These are phyloP conservation scores for Talaromyces wortmannii DNA, from an alignment of 495 filamentous ascomycete genomes.

Conservation along the genomic window DNA sequence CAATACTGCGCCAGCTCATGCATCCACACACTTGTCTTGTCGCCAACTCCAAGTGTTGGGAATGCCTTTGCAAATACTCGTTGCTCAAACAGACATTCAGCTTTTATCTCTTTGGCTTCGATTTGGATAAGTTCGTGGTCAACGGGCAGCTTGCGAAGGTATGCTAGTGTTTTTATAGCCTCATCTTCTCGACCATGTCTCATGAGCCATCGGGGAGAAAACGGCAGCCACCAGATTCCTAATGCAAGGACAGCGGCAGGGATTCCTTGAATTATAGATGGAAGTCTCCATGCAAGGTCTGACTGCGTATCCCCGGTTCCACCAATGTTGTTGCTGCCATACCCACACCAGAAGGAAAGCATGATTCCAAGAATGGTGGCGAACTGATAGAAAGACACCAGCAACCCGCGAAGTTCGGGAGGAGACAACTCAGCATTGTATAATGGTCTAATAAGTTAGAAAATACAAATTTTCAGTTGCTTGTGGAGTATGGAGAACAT, in stretches of 20 bases:
- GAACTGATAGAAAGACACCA: conserved; percentile 75
- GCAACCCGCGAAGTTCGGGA: conserved; percentile 65
- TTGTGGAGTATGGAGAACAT: conserved; percentile 19
- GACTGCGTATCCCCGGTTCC: conserved; percentile 27
- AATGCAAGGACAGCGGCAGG: conserved; percentile 34
- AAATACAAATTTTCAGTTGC: too few relatives aligned
- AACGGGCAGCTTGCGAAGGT: conserved; percentile 35
- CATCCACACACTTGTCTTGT: conserved; percentile 12
- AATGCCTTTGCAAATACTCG: conserved; percentile 27
- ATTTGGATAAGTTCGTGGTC: conserved; percentile 31
- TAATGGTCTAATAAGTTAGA: conserved; percentile 53
- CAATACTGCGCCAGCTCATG: conserved; percentile 26
- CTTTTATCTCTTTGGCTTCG: conserved; percentile 37
- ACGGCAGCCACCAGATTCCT: conserved; percentile 38
- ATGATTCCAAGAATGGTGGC: conserved; percentile 71
- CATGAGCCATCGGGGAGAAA: conserved; percentile 41
- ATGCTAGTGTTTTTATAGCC: conserved; percentile 37
- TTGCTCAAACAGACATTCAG: conserved; percentile 32
- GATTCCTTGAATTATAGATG: conserved; percentile 41
- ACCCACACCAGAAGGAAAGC: conserved; percentile 70
- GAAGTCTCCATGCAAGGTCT: conserved; percentile 40
- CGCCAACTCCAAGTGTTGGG: conserved; percentile 6
- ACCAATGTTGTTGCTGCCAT: conserved; percentile 39
- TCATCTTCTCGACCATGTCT: conserved; percentile 43
- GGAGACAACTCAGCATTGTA: conserved; percentile 73